Base-by-base conservation (phyloP, 1,284 basidiomycete genomes). In the Volvariella surrecta region DNA sequence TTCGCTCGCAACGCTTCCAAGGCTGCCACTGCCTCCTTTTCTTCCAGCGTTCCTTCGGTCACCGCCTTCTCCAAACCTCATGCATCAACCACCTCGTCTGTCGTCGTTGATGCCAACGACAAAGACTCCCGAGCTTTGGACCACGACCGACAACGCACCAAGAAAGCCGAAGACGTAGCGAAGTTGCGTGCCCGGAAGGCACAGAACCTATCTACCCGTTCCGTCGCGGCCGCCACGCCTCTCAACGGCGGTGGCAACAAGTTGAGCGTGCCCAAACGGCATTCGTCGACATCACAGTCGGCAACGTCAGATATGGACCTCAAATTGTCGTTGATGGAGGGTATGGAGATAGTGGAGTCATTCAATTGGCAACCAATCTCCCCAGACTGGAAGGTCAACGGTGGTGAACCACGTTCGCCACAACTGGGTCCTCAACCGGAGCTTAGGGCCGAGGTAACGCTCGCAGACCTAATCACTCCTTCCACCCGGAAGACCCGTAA, bases 101-200 rank as follows among this genome's bases (percentile, higher is more conserved):
- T 19, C 34, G n/a, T 35, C 34, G 34, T n/a, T n/a, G 34, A 35
- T 16, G 34, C n/a, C 34, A 49, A 45, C 40, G 28, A 60, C 50
- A 74, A 73, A 54, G 70, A 68, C 44, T 51, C 58, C 22, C 67
- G 71, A 28, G 70, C 64, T 8, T 68, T 63, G 54, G 71, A 73
- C 52, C 69, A 68, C 51, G 66, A 68, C 40, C 58, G 72, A 28
- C 70, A 76, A 55, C 63, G 66, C 34, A 51, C 59, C 19, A 67
- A 64, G 63, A 70, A 69, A 57, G 61, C 66, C 28, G 59, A 58
- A 7, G 63, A 64, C 37, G 48, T 60, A 39, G 59, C 60, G 42
- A 61, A 61, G 49, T 57, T 57, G 53, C 61, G 62, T 48, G 63
- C 61, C 37, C 60, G 60, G 48, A 65, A 68, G 53, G 61, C 48